A percentile compares a stretch with the other conserved stretches of the same genome.
Conservation (phyloP, 495 filamentous ascomycete genomes). For the Xylaria curta region DNA sequence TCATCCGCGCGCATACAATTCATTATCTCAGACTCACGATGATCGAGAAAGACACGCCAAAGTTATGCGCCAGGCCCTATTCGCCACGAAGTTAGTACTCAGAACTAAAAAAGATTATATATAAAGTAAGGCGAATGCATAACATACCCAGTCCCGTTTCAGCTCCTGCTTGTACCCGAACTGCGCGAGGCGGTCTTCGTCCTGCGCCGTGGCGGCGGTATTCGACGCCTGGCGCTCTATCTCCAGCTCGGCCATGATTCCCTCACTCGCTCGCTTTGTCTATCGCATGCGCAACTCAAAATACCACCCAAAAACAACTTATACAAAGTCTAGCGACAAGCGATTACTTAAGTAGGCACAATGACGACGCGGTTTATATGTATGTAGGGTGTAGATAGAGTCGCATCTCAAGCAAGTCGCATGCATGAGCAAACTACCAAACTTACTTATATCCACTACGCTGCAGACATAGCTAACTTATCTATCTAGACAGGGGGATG, state of each 20-base stretch:
- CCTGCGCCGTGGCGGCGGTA: conserved; percentile 44
- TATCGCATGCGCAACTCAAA: not conserved
- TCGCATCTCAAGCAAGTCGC: not conserved
- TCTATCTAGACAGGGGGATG: not conserved
- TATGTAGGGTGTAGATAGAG: not conserved
- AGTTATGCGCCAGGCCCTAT: conserved; percentile 62
- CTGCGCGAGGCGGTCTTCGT: conserved; percentile 63
- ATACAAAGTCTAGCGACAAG: not conserved
- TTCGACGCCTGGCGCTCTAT: conserved; percentile 37
- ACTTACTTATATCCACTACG: conserved; percentile 8
- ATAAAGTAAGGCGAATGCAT: not conserved
- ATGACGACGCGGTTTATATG: not conserved
- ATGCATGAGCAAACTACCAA: not conserved
- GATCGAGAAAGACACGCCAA: conserved; percentile 71
- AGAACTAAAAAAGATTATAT: not conserved
- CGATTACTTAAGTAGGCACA: not conserved
- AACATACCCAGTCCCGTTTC: conserved; percentile 58
- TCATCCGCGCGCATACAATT: not conserved
- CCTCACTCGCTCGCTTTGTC: not conserved
- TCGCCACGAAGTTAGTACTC: not conserved
- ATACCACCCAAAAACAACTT: not conserved
- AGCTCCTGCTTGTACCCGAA: conserved; percentile 70
- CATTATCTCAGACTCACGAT: conserved; percentile 53
- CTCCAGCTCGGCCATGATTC: conserved; percentile 31
- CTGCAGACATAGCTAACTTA: not conserved